A percentile compares a stretch with the other conserved stretches of the same genome.
These are phyloP conservation scores for Cairneyella variabilis DNA, from an alignment of 495 filamentous ascomycete genomes.

Conservation along the genomic window DNA sequence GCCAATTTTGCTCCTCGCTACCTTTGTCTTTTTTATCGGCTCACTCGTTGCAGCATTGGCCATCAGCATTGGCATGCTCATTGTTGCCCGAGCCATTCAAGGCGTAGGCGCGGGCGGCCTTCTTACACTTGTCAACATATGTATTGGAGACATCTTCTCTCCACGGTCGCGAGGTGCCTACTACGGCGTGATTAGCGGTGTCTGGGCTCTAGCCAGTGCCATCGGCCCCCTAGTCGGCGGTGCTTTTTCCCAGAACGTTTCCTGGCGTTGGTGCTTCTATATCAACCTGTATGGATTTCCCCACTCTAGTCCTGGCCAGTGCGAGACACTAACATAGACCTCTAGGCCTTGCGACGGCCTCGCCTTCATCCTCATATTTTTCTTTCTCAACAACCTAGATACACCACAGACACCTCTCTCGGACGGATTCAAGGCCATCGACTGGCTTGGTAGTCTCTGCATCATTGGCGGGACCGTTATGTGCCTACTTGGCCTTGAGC, in stretches of 20 bases:
- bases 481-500: conserved; percentile 67
- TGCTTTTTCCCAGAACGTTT: conserved; percentile 50
- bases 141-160: conserved; percentile 57
- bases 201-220: conserved; percentile 66
- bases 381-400: conserved; percentile 44
- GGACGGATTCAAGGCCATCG: conserved; percentile 42
- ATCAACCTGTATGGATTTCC: conserved; percentile 39
- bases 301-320: conserved; percentile 50
- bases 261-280: conserved; percentile 33
- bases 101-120: conserved; percentile 75
- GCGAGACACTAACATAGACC: conserved; percentile 45
- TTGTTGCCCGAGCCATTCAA: conserved; percentile 69
- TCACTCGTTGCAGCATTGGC: conserved; percentile 68
- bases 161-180: background rate
- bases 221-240: conserved; percentile 69
- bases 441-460: conserved; percentile 49
- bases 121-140: conserved; percentile 68
- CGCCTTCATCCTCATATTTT: background rate
- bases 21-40: conserved; percentile 53
- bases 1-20: conserved; percentile 61
- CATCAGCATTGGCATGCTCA: conserved; percentile 62
- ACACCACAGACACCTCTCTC: conserved; percentile 51
- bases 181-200: conserved; percentile 5
- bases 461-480: conserved; percentile 67
- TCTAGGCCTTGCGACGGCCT: background rate